Evolutionary conservation across 352 stramenopile genomes (phyloP).

Genomic region (Phytopythium sindhum): DNA sequence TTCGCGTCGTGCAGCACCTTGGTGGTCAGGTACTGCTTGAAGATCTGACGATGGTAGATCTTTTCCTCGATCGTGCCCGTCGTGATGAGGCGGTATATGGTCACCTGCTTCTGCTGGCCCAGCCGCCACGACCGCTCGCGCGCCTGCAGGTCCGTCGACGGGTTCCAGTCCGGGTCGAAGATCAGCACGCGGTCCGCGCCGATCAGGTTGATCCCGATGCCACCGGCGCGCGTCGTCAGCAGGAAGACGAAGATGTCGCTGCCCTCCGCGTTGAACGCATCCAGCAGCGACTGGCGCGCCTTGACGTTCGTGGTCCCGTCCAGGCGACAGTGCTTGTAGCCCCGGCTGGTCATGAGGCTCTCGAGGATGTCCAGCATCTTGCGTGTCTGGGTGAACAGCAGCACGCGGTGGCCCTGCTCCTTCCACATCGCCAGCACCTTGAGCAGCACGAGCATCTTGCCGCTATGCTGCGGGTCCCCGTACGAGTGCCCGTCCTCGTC

Average conservation of each 20-base stretch:
- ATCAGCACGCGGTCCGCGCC: constrained; percentile 96
- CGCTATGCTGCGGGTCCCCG: constrained; percentile 72
- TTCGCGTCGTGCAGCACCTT: constrained; percentile 96
- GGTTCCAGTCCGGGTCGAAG: constrained; percentile 99
- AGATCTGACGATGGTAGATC: constrained; percentile 99
- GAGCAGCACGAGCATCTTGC: constrained; percentile 96
- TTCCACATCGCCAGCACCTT: constrained; percentile 96
- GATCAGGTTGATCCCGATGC: constrained; percentile 96
- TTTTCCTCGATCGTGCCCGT: constrained; percentile 99
- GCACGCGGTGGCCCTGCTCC: constrained; percentile 93
- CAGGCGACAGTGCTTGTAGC: constrained; percentile 92
- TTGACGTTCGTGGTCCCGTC: constrained; percentile 96
- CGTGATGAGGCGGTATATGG: constrained; percentile 92
- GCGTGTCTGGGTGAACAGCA: constrained; percentile 97
- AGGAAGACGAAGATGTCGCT: constrained; percentile 77
- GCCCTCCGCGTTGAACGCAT: constrained; percentile 94
- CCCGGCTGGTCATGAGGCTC: constrained; percentile 77
- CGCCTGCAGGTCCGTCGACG: constrained; percentile 95
- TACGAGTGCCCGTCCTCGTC: constrained; percentile 30
- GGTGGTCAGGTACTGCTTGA: constrained; percentile 98
- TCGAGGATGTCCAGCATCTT: constrained; percentile 98
- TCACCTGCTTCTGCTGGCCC: constrained; percentile 83
- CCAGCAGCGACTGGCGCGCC: constrained; percentile 92
- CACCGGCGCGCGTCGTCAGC: constrained; percentile 89
- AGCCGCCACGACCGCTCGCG: constrained; percentile 97